Evolutionary conservation across 768 basidiomycete genomes (phyloP).

Genomic region (Piloderma croceum): DNA sequence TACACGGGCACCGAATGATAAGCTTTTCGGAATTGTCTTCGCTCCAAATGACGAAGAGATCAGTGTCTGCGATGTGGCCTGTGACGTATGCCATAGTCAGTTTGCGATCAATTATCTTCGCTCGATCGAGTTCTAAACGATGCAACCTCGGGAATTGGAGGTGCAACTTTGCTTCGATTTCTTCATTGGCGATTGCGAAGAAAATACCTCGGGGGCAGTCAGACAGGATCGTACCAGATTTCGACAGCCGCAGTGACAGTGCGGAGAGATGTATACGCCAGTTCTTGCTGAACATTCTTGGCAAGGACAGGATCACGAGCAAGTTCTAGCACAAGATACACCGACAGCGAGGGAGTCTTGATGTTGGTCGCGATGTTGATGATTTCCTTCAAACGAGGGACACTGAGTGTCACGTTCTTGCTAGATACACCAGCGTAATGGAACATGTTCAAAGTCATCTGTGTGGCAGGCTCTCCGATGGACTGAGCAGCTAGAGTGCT

Average conservation of each 20-base stretch:
- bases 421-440: constrained; percentile 99
- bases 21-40: constrained; percentile 99
- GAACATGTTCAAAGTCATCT: constrained; percentile 99
- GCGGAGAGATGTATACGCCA: constrained; percentile 88
- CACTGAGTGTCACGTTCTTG: constrained; percentile 99
- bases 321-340: constrained; percentile 75
- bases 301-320: constrained; percentile 57
- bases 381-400: constrained; percentile 97
- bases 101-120: constrained; percentile 97
- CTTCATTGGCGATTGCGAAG: constrained; percentile 98
- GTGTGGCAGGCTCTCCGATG: constrained; percentile 98
- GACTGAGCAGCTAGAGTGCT: constrained; percentile 97
- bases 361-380: constrained; percentile 99
- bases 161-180: constrained; percentile 84
- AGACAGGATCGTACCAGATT: constrained; percentile 97
- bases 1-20: constrained; percentile 93
- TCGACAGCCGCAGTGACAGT: constrained; percentile 94
- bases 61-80: constrained; percentile 85
- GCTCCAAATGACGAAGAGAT: constrained; percentile 97
- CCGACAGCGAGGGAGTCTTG: constrained; percentile 95
- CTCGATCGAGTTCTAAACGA: constrained; percentile 92
- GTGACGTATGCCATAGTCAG: constrained; percentile 94
- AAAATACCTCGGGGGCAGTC: constrained; percentile 96
- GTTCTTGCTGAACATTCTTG: constrained; percentile 87
- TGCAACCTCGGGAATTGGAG: constrained; percentile 96